Base-by-base conservation (phyloP, 352 stramenopile genomes). In the Porosira glacialis region DNA sequence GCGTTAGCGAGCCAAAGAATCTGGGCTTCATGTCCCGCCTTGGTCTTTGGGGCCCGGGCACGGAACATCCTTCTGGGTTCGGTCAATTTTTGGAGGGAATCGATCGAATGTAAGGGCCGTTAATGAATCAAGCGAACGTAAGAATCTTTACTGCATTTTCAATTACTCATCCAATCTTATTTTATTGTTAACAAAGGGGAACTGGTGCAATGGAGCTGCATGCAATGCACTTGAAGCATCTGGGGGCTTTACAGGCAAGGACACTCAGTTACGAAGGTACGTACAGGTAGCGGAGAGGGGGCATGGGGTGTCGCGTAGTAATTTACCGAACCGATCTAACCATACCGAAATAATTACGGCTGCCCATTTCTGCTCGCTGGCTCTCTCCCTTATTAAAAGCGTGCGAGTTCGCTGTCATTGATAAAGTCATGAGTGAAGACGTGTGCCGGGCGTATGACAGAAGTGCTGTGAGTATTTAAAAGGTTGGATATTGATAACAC, bases 131-230 rank as follows among this genome's bases (percentile, higher is more conserved):
- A n/a, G n/a, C n/a, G n/a, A n/a, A n/a, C n/a, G n/a, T n/a, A n/a
- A n/a, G n/a, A n/a, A n/a, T n/a, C n/a, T n/a, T n/a, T n/a, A n/a
- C n/a, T n/a, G n/a, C n/a, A n/a, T n/a, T n/a, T n/a, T n/a, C n/a
- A n/a, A n/a, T n/a, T n/a, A n/a, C n/a, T n/a, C n/a, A n/a, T n/a
- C n/a, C n/a, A n/a, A n/a, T n/a, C n/a, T n/a, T n/a, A n/a, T n/a
- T n/a, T n/a, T n/a, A n/a, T n/a, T n/a, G n/a, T n/a, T n/a, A 87
- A 22, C 81, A 88, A 58, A 59, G 85, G 26, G 87, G 88, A 26
- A 77, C 92, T 24, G 87, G 87, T 11, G 82, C 81, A 7, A 78
- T 94, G 68, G 89, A 94, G 66, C 85, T 94, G 65, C 72, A 93
- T 3, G 83, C 87, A 22, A 78, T 94, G 27, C 81, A 93, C 68